Evolutionary conservation across 495 filamentous ascomycete species (phyloP), one percentile per base, ranked within the genome.

Genomic region (Xeromyces bisporus): DNA sequence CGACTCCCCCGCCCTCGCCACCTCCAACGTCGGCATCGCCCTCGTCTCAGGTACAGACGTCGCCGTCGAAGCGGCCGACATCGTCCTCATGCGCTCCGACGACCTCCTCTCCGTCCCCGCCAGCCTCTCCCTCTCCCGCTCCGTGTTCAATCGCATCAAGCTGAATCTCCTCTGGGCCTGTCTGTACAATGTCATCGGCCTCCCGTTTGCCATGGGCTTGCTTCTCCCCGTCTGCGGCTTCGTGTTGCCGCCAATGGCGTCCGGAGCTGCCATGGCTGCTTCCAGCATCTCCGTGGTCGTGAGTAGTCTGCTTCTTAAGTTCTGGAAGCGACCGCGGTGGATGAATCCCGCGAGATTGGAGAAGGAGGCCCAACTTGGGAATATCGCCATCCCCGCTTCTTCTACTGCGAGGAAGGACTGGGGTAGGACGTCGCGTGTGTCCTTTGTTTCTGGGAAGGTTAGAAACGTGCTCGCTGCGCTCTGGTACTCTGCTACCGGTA

Each of bases 41-140:
- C 78, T 99, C 48, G 69, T 80, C 11, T 81, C 75, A 0, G 89
- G 89, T 33, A 96, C 89, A 0, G 89, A 99, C 53, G 87, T 99
- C 1, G 89, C 89, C 23, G 87, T 99, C 74, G 89, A 99, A 58
- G 89, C 89, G 3, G 91, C 89, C 2, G 82, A 93, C 42, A 75
- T 99, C 6, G 87, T 96, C 8, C 72, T 99, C 15, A 96, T 99
- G 87, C 73, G 77, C 2, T 78, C 80, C 2, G 76, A 91, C 43
- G 77, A 93, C 39, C 70, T 99, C 3, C 77, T 99, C 50, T 80
- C 85, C 34, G 81, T 99, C 4, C 79, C 89, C 1, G 82, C 86
- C 7, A 70, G 79, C 23, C 66, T 99, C 10, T 66, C 79, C 39
- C 76, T 99, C 6, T 75, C 82, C 4, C 68, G 78, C 10, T 71